Conservation (phyloP, 441 rosid species). For the Macaranga tanarius region DNA sequence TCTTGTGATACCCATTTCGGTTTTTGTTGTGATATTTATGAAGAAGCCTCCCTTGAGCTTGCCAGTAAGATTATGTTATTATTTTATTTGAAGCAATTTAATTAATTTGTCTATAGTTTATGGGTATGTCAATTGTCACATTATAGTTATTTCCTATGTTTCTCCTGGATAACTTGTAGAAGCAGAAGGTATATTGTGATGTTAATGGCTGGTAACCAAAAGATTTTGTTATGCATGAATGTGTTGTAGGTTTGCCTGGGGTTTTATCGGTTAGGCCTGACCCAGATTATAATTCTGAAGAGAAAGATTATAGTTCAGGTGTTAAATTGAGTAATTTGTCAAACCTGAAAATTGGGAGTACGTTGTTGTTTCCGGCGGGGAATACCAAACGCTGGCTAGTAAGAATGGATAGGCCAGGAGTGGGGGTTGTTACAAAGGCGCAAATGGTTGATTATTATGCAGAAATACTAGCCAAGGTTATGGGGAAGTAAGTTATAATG, state of each 20-base stretch:
- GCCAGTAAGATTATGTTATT: conserved; percentile 37
- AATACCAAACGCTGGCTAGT: conserved; percentile 70
- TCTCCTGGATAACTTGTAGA: background rate
- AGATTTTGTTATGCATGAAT: background rate
- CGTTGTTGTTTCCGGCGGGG: conserved; percentile 56
- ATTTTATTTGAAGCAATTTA: background rate
- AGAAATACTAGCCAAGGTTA: conserved; percentile 64
- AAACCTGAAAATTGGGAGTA: conserved; percentile 27
- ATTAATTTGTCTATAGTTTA: background rate
- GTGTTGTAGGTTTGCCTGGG: conserved; percentile 59
- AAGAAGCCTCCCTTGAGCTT: conserved; percentile 55
- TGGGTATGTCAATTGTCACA: background rate
- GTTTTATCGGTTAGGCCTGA: conserved; percentile 69
- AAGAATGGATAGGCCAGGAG: conserved; percentile 63
- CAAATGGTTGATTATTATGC: conserved; percentile 90
- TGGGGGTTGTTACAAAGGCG: conserved; percentile 79
- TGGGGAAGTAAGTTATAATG: conserved; percentile 57
- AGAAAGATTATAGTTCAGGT: conserved; percentile 41
- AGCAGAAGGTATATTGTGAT: background rate
- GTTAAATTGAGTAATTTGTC: conserved; percentile 14
- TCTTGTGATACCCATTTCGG: conserved; percentile 57
- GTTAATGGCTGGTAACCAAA: conserved; percentile 7
- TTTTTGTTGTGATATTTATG: conserved; percentile 74
- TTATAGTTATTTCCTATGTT: background rate
- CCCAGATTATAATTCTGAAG: conserved; percentile 41